Conservation (phyloP, 148 eudicot genomes). For the Pharnaceum exiguum region DNA sequence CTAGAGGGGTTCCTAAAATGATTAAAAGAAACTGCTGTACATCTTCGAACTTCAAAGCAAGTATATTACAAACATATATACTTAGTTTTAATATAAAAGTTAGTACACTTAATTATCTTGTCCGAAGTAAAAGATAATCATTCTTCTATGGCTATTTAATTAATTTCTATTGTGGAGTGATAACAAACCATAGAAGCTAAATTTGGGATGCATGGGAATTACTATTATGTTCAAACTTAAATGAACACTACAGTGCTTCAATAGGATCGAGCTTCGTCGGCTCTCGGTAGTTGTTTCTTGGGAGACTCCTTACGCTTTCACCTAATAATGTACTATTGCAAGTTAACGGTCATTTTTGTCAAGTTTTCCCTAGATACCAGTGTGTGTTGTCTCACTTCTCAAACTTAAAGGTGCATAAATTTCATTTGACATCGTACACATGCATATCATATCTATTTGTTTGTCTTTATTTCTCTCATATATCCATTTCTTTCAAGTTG, state of each 20-base stretch:
- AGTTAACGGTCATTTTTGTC: conserved; percentile 18
- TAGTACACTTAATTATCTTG: no score
- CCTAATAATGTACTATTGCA: conserved; percentile 1
- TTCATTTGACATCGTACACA: background rate
- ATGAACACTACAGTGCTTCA: no score
- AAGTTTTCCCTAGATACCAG: conserved; percentile 6
- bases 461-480: no score
- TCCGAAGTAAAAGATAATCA: no score
- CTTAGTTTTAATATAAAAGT: no score
- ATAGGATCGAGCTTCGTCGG: no score
- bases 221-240: no score
- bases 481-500: no score
- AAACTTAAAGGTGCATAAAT: background rate
- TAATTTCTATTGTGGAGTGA: background rate
- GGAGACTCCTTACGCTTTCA: background rate
- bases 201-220: background rate
- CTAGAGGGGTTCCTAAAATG: no score
- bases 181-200: background rate
- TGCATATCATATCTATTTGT: background rate
- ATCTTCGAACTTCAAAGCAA: no score
- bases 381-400: background rate
- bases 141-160: background rate
- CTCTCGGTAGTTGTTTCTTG: background rate
- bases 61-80: no score
- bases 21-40: no score